Evolutionary conservation across 768 basidiomycete genomes (phyloP).

Genomic region (Boletus speciosus): DNA sequence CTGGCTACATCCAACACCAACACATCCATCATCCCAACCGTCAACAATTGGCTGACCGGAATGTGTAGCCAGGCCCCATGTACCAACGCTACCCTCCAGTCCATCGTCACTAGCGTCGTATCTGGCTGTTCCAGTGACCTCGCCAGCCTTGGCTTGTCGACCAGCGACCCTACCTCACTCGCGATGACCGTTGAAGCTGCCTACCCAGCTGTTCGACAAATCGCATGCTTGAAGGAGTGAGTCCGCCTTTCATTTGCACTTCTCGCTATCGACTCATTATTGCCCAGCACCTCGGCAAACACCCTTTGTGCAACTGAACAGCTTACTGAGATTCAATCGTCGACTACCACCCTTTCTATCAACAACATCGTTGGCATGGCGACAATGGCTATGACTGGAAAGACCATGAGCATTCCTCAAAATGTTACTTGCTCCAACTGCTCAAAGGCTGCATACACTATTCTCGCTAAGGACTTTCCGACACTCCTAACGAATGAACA

Average conservation of each 20-base stretch:
- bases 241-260: conserved; percentile 20
- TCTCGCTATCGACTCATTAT: not conserved
- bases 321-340: conserved; percentile 48
- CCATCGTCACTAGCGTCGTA: conserved; percentile 52
- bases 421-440: conserved; percentile 55
- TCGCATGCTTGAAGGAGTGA: conserved; percentile 65
- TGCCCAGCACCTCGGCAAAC: conserved; percentile 32
- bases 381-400: conserved; percentile 5
- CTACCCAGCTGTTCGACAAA: conserved; percentile 56
- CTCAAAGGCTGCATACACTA: conserved; percentile 48
- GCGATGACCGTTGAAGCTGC: conserved; percentile 43
- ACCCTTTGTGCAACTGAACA: conserved; percentile 57
- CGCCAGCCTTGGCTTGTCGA: conserved; percentile 19
- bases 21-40: conserved; percentile 37
- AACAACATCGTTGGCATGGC: conserved; percentile 16
- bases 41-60: conserved; percentile 60
- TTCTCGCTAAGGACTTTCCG: conserved; percentile 38
- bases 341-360: conserved; percentile 21
- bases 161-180: conserved; percentile 18
- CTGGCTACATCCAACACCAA: conserved; percentile 25
- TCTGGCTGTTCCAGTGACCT: conserved; percentile 47
- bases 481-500: conserved; percentile 26
- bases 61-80: conserved; percentile 53
- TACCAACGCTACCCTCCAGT: conserved; percentile 55
- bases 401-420: conserved; percentile 16